Base-by-base conservation (phyloP, 192 early-diverging fungal genomes). In the Glomus cerebriforme region DNA sequence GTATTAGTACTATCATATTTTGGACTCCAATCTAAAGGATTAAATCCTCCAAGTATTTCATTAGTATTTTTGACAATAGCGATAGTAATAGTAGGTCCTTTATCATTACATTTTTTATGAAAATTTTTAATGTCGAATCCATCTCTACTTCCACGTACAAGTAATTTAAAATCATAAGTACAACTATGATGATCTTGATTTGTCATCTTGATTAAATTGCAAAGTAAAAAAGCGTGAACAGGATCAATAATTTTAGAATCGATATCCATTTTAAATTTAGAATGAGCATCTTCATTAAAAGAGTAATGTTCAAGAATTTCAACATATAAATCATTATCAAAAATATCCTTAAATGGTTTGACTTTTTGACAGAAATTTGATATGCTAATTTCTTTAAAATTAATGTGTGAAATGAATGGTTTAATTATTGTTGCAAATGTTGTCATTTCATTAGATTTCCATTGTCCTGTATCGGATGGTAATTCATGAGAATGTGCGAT, bases 31-130 rank as follows among this genome's bases (percentile, higher is more conserved):
- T 65, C 32, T 73, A 60, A 58, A 34, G 80, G 68, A 64, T 81
- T 81, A 65, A 54, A 81, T 13, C 80, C 80, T 1, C 80, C 80
- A 59, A 81, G 43, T 26, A 81, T 78, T 35, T 81, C 75, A 19
- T 68, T 67, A 2, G 47, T 78, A 9, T 71, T 64, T 45, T 71
- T 81, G 3, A 79, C 54, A 3, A 29, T 45, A 37, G 78, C 39
- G 10, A 79, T 22, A 3, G 69, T 78, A 10, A 81, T 29, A 7
- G 80, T 81, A 47, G 76, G 69, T 19, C 75, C 80, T 62, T 72
- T 64, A 9, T 63, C 35, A 73, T 81, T 77, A 76, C 81, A 81
- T 7, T 13, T 17, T 19, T 27, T 19, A 19, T 74, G 73, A 74
- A 74, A 74, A 27, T 13, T 59, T 35, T 35, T 27, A 0, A 34